These are phyloP conservation scores for Podospora sp. DNA, from an alignment of 495 filamentous ascomycete species.

Conservation along the genomic window DNA sequence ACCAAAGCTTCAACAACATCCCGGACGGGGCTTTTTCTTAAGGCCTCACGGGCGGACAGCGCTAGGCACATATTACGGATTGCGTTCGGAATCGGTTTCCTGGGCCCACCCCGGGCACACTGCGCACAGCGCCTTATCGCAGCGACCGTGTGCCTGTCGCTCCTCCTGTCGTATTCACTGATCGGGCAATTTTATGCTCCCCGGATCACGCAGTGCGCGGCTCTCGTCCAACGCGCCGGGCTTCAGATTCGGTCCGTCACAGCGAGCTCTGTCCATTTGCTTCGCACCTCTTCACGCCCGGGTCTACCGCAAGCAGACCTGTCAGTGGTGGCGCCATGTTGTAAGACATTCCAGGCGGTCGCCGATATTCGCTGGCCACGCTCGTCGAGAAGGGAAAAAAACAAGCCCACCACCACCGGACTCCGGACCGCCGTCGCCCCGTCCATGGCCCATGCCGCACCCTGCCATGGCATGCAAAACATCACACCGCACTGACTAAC, in stretches of 20 bases:
- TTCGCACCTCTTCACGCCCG: background rate
- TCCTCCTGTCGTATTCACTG: background rate
- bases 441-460: background rate
- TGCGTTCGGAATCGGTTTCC: background rate
- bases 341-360: background rate
- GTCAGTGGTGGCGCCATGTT: conserved; percentile 3
- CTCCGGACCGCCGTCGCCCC: conserved; percentile 22
- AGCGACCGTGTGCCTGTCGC: background rate
- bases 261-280: background rate
- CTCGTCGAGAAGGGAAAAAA: background rate
- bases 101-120: background rate
- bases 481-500: conserved; percentile 13
- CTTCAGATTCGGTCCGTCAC: conserved; percentile 10
- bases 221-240: background rate
- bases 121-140: background rate
- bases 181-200: background rate
- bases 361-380: background rate
- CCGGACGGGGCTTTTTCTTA: background rate
- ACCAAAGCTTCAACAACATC: background rate
- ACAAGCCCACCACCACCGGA: conserved; percentile 28
- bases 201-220: background rate
- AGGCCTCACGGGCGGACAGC: background rate
- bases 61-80: background rate
- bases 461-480: conserved; percentile 15
- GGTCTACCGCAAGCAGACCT: background rate